Evolutionary conservation across 257 asterid species (phyloP).

Genomic region (Salvia splendens): DNA sequence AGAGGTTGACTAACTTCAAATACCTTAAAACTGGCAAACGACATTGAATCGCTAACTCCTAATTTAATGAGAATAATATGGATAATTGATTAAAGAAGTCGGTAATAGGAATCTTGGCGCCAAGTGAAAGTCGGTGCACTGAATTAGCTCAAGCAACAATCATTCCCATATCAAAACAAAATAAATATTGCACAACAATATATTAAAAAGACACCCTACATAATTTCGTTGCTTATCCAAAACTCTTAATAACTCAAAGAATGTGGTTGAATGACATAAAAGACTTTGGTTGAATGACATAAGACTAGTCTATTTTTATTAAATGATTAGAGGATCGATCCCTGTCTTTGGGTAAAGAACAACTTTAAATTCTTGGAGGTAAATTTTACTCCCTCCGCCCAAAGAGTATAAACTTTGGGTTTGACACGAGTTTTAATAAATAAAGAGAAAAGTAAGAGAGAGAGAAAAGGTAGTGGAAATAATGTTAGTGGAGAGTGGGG

Average conservation of each 20-base stretch:
- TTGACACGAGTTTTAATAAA: no score
- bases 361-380: no score
- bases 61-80: not conserved
- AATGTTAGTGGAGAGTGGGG: no score
- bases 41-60: not conserved
- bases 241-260: not conserved
- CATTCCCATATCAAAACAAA: not conserved
- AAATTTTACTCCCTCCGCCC: no score
- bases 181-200: not conserved
- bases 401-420: no score
- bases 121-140: slow-evolving; percentile 9
- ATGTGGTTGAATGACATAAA: no score
- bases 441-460: no score
- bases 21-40: not conserved
- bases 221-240: not conserved
- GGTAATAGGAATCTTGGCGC: not conserved
- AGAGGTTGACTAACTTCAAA: not conserved
- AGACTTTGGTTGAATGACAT: no score
- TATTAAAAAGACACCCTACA: not conserved
- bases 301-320: no score
- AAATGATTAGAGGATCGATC: no score
- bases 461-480: no score
- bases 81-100: not conserved
- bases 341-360: no score
- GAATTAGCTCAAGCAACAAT: not conserved